Conservation (phyloP, 2,329 filamentous ascomycete genomes). For the Sphaceloma murrayae region DNA sequence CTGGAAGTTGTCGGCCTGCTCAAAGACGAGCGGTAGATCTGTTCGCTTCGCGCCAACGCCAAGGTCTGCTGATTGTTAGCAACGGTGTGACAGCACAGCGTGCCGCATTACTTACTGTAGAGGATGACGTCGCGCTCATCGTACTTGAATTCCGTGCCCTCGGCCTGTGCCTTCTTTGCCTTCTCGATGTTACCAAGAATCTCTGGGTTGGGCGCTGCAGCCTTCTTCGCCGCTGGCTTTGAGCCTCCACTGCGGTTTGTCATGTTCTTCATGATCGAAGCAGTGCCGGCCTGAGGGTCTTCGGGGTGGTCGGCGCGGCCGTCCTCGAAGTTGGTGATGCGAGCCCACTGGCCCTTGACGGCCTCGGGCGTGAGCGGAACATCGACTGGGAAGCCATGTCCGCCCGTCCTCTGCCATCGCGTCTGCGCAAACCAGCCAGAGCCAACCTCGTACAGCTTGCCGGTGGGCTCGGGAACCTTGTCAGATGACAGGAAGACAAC, state of each 20-base stretch:
- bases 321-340: conserved; percentile 80
- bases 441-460: conserved; percentile 86
- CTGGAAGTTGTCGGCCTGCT: conserved; percentile 87
- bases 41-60: conserved; percentile 85
- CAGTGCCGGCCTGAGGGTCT: conserved; percentile 64
- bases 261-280: conserved; percentile 78
- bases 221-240: conserved; percentile 24
- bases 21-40: conserved; percentile 80
- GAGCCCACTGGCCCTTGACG: conserved; percentile 63
- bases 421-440: conserved; percentile 88
- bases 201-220: conserved; percentile 44
- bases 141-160: conserved; percentile 71
- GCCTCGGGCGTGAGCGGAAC: conserved; percentile 75
- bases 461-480: conserved; percentile 76
- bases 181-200: conserved; percentile 66
- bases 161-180: conserved; percentile 60
- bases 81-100: not conserved
- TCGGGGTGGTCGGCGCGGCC: conserved; percentile 78
- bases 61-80: conserved; percentile 46
- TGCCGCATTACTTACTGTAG: conserved; percentile 56
- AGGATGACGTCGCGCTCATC: conserved; percentile 82
- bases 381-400: conserved; percentile 84
- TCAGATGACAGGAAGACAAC: conserved; percentile 81
- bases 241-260: conserved; percentile 54
- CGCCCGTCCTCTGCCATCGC: conserved; percentile 86